These are phyloP conservation scores for Acanthamoeba royreba DNA, from an alignment of 208 protist species.

Conservation along the genomic window DNA sequence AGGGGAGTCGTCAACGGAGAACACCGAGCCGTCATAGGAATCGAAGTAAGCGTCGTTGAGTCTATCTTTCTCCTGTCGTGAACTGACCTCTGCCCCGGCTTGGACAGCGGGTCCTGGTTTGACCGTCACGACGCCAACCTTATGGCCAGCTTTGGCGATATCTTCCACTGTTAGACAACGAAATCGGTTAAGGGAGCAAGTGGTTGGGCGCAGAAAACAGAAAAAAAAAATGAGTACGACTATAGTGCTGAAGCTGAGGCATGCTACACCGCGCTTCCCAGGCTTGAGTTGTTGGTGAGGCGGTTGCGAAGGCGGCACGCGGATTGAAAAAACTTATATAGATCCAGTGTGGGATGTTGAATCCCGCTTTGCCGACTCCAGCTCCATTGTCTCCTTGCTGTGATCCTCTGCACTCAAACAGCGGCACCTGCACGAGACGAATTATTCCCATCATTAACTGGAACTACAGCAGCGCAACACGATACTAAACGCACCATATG, in stretches of 20 bases:
- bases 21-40: background rate
- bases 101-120: background rate
- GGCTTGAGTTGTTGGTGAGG: background rate
- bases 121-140: background rate
- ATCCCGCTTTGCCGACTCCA: background rate
- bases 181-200: too few relatives aligned
- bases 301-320: background rate
- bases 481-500: slow-evolving; percentile 67
- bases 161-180: too few relatives aligned
- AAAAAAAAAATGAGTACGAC: background rate
- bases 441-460: background rate
- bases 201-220: background rate
- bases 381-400: background rate
- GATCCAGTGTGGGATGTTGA: slow-evolving; percentile 62
- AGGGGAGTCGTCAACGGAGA: background rate
- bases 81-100: background rate
- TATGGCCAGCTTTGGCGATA: background rate
- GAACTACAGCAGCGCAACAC: background rate
- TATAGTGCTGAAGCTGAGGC: background rate
- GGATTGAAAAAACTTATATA: slow-evolving; percentile 63
- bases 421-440: background rate
- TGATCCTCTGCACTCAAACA: background rate
- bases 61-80: background rate
- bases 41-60: background rate
- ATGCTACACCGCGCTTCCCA: slow-evolving; percentile 3